Percentiles rank a stretch among this genome's conserved stretches.
These are phyloP conservation scores for Paecilomyces variotii DNA, from an alignment of 2,329 filamentous ascomycete genomes.

Conservation along the genomic window DNA sequence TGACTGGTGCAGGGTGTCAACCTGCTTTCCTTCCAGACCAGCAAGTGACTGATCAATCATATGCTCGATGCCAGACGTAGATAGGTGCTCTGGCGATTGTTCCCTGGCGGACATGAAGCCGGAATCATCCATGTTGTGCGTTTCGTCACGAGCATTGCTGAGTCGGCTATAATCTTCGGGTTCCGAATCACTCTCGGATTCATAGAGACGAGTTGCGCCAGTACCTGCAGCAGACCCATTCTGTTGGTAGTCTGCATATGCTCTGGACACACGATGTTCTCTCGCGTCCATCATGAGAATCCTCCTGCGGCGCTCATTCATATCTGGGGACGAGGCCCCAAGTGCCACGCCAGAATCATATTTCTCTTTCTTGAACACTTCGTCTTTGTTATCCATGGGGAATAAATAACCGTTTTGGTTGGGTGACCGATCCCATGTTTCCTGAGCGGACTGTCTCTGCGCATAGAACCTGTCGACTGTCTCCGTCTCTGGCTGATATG, in stretches of 20 bases:
- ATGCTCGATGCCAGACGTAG: neutral
- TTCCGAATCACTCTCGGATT: neutral
- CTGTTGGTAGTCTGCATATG: neutral
- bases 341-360: constrained; percentile 17
- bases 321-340: constrained; percentile 11
- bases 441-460: neutral
- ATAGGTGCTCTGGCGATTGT: neutral
- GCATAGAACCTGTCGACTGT: neutral
- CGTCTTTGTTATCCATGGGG: neutral
- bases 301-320: constrained; percentile 6
- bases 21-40: neutral
- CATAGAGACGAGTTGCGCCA: neutral
- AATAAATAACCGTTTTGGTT: neutral
- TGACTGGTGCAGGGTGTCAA: neutral
- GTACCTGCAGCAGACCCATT: neutral
- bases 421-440: neutral
- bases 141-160: neutral
- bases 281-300: neutral
- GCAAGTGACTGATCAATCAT: neutral
- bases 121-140: neutral
- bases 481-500: neutral
- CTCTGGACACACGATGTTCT: neutral
- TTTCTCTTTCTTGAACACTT: constrained; percentile 6
- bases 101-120: neutral
- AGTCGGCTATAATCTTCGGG: neutral